These are phyloP conservation scores for Aspergillus saccharolyticus DNA, from an alignment of 495 filamentous ascomycete genomes.

Conservation along the genomic window DNA sequence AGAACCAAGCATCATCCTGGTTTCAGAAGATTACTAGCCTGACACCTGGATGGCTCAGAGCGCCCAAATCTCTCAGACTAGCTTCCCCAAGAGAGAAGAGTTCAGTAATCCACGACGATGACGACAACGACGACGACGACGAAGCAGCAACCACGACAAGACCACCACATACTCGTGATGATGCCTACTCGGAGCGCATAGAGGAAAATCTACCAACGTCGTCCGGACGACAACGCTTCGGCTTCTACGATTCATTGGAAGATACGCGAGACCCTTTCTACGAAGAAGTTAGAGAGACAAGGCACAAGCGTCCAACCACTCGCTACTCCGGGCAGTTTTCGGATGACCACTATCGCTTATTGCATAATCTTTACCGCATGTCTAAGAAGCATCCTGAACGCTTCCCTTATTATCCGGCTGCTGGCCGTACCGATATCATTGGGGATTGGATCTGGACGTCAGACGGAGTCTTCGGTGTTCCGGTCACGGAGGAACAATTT, in stretches of 20 bases:
- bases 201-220: constrained; percentile 9
- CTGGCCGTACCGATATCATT: constrained; percentile 36
- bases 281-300: constrained; percentile 11
- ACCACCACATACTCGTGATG: constrained; percentile 12
- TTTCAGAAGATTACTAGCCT: constrained; percentile 35
- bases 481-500: constrained; percentile 43
- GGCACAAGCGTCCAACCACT: constrained; percentile 18
- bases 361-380: constrained; percentile 39
- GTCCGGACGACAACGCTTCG: too few species aligned
- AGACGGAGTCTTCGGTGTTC: constrained; percentile 38
- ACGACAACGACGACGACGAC: too few species aligned
- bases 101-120: constrained; percentile 17
- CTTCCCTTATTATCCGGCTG: constrained; percentile 36
- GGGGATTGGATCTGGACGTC: constrained; percentile 47
- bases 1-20: constrained; percentile 33
- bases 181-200: constrained; percentile 6
- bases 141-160: constrained; percentile 12
- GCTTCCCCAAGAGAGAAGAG: constrained; percentile 17
- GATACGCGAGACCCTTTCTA: constrained; percentile 8
- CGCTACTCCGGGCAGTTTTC: constrained; percentile 42
- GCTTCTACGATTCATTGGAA: constrained; percentile 5
- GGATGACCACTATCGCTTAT: constrained; percentile 38
- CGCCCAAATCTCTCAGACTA: constrained; percentile 22
- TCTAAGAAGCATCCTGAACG: constrained; percentile 36
- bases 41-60: constrained; percentile 40